Evolutionary conservation across 2,329 filamentous ascomycete species (phyloP), one percentile per base, ranked within the genome.

Genomic region (Botrytis medusae): DNA sequence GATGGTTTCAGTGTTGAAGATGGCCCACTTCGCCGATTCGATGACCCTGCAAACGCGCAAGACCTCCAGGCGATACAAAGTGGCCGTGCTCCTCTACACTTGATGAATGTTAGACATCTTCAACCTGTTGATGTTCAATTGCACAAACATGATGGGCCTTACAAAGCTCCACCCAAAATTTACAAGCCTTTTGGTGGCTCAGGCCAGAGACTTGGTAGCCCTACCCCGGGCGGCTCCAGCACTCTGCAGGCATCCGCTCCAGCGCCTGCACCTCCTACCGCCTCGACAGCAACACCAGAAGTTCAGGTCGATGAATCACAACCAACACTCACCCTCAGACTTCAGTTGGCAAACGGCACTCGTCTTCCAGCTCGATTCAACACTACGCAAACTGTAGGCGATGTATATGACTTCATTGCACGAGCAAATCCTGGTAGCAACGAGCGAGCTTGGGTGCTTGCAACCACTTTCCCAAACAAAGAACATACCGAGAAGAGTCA

Each of bases 1-100:
- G 91, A 97, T 80, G 93, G 93, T 22, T 95, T 96, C 83, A 95
- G 92, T 76, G 90, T 97, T 74, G 93, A 95, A 74, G 92, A 96
- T 79, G 93, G 93, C 42, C 88, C 90, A 64, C 88, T 96, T 54
- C 90, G 88, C 80, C 89, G 92, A 72, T 95, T 93, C 79, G 92
- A 95, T 78, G 93, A 96, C 81, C 92, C 93, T 0, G 87, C 87
- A 44, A 94, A 95, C 80, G 88, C 90, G 44, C 86, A 87, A 68
- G 92, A 92, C 71, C 85, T 96, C 62, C 86, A 89, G 73, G 91
- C 94, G 86, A 96, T 96, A 78, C 89, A 93, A 74, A 87, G 88
- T 32, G 93, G 93, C 14, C 89, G 92, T 29, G 93, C 93, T 0
- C 93, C 93, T 10, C 84, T 94, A 18, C 90, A 93, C 76, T 86